A percentile compares a stretch with the other conserved stretches of the same genome.
These are phyloP conservation scores for Penicillium verhagenii DNA, from an alignment of 495 filamentous ascomycete species.

Conservation along the genomic window DNA sequence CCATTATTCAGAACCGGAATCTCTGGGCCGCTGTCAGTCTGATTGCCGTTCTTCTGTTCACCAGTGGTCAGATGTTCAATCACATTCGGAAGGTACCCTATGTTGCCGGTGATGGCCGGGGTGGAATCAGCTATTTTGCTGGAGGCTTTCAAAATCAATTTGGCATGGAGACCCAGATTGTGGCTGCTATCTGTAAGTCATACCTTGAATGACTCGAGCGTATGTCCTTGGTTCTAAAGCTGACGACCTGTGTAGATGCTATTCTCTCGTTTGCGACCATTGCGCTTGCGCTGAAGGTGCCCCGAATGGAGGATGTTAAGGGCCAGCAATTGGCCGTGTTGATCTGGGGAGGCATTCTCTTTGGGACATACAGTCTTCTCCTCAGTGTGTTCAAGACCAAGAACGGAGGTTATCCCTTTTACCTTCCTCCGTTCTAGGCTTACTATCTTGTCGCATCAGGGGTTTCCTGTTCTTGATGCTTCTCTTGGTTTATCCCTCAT, in stretches of 20 bases:
- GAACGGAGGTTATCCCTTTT: constrained; percentile 94
- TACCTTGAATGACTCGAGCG: background rate
- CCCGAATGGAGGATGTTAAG: constrained; percentile 74
- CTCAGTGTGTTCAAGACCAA: constrained; percentile 91
- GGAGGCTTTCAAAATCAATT: constrained; percentile 93
- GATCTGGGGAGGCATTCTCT: constrained; percentile 75
- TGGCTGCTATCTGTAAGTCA: constrained; percentile 90
- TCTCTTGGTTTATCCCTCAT: background rate
- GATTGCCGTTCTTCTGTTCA: constrained; percentile 90
- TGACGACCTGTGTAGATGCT: constrained; percentile 60
- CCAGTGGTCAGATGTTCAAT: constrained; percentile 98
- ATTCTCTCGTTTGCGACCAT: constrained; percentile 91
- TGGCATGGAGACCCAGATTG: constrained; percentile 92
- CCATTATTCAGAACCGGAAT: constrained; percentile 84
- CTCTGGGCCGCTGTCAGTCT: constrained; percentile 91
- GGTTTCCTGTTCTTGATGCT: background rate
- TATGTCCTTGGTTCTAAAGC: constrained; percentile 6
- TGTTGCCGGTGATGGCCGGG: constrained; percentile 78
- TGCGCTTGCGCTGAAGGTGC: constrained; percentile 84
- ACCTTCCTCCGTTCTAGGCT: constrained; percentile 78
- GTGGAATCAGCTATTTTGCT: constrained; percentile 89
- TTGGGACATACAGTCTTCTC: constrained; percentile 88
- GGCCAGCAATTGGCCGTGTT: constrained; percentile 79
- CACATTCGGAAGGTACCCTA: constrained; percentile 98
- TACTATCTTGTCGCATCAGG: background rate